Conservation (phyloP, 768 basidiomycete genomes). For the Tylopilus cervinicoccineus region DNA sequence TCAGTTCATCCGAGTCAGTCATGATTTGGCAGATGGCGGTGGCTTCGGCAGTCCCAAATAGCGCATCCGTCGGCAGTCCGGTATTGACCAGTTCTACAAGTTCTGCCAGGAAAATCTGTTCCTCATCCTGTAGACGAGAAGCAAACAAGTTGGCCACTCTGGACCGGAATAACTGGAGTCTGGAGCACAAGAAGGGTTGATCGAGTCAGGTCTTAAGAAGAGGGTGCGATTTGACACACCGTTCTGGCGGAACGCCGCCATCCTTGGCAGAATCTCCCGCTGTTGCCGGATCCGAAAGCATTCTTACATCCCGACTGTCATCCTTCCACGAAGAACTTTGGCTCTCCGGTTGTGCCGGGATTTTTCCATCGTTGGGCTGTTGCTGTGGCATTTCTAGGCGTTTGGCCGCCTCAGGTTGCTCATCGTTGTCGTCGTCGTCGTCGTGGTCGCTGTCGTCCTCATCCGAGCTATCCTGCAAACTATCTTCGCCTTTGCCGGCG, state of each 20-base stretch:
- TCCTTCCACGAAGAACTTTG: constrained; percentile 65
- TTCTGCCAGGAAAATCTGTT: constrained; percentile 66
- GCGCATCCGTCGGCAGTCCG: constrained; percentile 57
- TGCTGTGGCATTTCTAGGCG: constrained; percentile 49
- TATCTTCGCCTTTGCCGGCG: constrained; percentile 53
- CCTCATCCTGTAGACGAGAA: constrained; percentile 66
- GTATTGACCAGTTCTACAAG: constrained; percentile 75
- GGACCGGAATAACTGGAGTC: constrained; percentile 76
- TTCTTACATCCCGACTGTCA: constrained; percentile 61
- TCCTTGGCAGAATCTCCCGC: constrained; percentile 35
- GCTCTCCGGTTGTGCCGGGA: constrained; percentile 29
- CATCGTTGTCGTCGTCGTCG: constrained; percentile 39
- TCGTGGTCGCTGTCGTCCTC: constrained; percentile 41
- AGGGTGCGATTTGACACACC: constrained; percentile 42
- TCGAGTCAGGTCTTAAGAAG: constrained; percentile 2
- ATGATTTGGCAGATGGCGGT: constrained; percentile 67
- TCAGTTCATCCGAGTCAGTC: constrained; percentile 69
- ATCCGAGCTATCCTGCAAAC: constrained; percentile 32
- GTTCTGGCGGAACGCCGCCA: constrained; percentile 48
- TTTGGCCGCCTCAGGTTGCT: constrained; percentile 32
- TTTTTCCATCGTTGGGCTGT: constrained; percentile 21
- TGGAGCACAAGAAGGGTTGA: constrained; percentile 25
- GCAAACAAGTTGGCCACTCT: constrained; percentile 72
- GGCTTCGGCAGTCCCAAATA: constrained; percentile 84
- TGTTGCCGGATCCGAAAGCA: constrained; percentile 47